Evolutionary conservation across 2,329 filamentous ascomycete species (phyloP).

Genomic region (Samsoniella hepiali): DNA sequence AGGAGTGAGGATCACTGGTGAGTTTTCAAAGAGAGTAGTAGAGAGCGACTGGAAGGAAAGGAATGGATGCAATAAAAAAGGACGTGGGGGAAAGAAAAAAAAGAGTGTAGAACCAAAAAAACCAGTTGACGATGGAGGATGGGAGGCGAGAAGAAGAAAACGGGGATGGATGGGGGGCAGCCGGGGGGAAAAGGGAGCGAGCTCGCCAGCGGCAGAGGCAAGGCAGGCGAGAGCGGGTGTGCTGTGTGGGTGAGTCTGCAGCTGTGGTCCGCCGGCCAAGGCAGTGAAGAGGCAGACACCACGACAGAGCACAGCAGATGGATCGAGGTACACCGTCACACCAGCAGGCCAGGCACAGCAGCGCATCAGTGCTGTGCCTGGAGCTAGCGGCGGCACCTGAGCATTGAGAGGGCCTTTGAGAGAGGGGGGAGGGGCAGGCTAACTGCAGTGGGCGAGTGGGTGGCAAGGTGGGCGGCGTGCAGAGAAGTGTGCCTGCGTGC

Average conservation of each 20-base stretch:
- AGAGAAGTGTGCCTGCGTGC: background rate
- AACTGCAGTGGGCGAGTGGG: background rate
- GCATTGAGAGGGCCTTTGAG: background rate
- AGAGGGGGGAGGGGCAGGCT: background rate
- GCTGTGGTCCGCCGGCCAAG: background rate
- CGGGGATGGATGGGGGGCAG: conserved; percentile 32
- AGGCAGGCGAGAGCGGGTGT: background rate
- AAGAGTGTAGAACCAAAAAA: conserved; percentile 40
- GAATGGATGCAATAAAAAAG: conserved; percentile 10
- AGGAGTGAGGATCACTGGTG: background rate
- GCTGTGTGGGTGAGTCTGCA: background rate
- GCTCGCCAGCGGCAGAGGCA: background rate
- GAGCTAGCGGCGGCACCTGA: background rate
- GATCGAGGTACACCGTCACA: background rate
- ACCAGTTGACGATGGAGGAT: conserved; percentile 31
- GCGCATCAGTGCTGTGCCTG: background rate
- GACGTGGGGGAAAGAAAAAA: conserved; percentile 33
- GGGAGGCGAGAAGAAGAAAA: conserved; percentile 35
- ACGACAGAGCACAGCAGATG: background rate
- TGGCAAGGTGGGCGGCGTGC: background rate
- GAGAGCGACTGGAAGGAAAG: conserved; percentile 17
- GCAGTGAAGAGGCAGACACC: background rate
- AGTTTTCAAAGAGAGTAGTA: conserved; percentile 10
- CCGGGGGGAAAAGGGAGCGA: conserved; percentile 36
- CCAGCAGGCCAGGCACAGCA: background rate